Evolutionary conservation across 768 basidiomycete species (phyloP).

Genomic region (Trametopsis cervina): DNA sequence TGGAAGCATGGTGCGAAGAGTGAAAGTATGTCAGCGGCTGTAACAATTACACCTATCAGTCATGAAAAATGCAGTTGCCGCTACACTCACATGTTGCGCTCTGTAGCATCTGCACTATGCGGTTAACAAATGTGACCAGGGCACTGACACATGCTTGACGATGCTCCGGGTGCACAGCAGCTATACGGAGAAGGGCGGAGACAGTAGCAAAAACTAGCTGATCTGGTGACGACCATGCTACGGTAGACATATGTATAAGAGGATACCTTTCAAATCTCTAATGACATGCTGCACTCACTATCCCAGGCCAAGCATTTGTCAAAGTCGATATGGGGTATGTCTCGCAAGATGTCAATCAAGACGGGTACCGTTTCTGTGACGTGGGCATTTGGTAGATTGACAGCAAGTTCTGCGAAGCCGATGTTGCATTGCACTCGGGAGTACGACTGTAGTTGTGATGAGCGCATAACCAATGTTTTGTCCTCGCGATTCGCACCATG

Average conservation of each 20-base stretch:
- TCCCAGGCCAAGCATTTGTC: constrained; percentile 76
- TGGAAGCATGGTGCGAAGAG: constrained; percentile 79
- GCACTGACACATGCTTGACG: constrained; percentile 45
- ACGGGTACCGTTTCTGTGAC: constrained; percentile 48
- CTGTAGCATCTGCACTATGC: constrained; percentile 49
- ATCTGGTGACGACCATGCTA: constrained; percentile 85
- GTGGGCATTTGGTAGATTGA: constrained; percentile 51
- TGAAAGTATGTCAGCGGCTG: constrained; percentile 67
- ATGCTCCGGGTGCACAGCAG: constrained; percentile 44
- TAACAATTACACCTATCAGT: neutral
- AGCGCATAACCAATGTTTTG: neutral
- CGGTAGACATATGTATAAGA: neutral
- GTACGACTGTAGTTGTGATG: constrained; percentile 40
- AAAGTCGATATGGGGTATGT: constrained; percentile 72
- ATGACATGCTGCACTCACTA: constrained; percentile 35
- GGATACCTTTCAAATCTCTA: neutral
- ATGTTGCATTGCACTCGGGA: constrained; percentile 74
- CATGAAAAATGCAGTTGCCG: neutral
- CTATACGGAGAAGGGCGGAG: constrained; percentile 65
- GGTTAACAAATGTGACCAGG: constrained; percentile 53
- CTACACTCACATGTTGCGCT: constrained; percentile 43
- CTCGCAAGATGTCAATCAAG: constrained; percentile 60
- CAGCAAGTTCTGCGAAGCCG: constrained; percentile 73
- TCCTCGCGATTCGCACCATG: constrained; percentile 44
- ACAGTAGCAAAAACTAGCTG: constrained; percentile 77